Base-by-base conservation (phyloP, 306 rosid species). In the Acmispon strigosus region DNA sequence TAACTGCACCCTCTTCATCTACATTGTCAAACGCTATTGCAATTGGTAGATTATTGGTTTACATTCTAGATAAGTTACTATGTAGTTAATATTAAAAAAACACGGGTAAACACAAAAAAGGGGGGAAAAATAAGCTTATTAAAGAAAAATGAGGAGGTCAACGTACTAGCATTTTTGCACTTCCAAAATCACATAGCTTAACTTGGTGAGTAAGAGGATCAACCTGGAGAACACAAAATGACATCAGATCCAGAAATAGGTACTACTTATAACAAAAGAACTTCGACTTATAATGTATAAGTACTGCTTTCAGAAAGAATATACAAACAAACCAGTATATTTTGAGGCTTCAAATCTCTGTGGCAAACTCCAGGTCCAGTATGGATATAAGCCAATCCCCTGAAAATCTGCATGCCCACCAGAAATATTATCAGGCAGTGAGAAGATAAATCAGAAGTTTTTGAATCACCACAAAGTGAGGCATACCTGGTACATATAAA, bases 131-230 rank as follows among this genome's bases (percentile, higher is more conserved):
- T 5, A 8, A 19, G 69, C 37, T 36, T 45, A 41, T 10, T 53
- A 64, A 80, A 65, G 61, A 49, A 75, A 29, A 67, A 65, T 52
- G 32, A 62, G 62, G 42, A 78, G 27, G 78, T 69, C 70, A 39
- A 78, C 90, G 57, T 87, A 94, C 98, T 55, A 94, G 94, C 84
- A 94, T 65, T 87, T 94, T 94, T 61, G 98, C 98, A 59, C 97
- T 94, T 80, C 98, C 98, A 77, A 94, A 94, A 76, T 94, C 98
- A 20, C 98, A 93, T 42, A 93, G 87, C 81, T 93, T 93, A 70
- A 93, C 98, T 76, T 93, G 98, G 76, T 90, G 98, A 4, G 97
- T 85, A 63, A 87, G 89, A 58, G 98, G 94, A 87, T 94, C 98
- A 67, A 94, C 98, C 98, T 93, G 89, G 18, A 74, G 58, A 66